Evolutionary conservation across 306 rosid genomes (phyloP), one percentile per base, ranked within the genome.

Genomic region (Astragalus membranaceus): DNA sequence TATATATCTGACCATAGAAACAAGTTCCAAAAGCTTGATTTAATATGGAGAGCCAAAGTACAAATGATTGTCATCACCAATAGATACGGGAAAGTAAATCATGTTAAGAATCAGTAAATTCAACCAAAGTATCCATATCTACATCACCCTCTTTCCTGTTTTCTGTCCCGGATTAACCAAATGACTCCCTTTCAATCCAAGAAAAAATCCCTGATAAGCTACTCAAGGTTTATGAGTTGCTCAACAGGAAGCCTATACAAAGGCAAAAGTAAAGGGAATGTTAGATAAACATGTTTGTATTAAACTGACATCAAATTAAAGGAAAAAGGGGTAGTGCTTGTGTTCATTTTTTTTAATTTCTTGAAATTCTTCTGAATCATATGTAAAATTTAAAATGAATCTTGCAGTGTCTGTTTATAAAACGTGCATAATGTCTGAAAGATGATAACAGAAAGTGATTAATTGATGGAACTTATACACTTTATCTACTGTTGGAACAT

Each of bases 391-490:
- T 39, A 30, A 51, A 8, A 42, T 53, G 66, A 43, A 30, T 39
- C 52, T 76, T 51, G 29, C 58, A 32, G 46, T 33, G 65, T 13
- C 29, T 52, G 42, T 20, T 43, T 30, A 43, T 15, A 51, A 14
- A 35, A 53, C 7, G 5, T 17, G 42, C 44, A 35, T 35, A 14
- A 46, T 44, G 73, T n/a, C 63, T 43, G 46, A 20, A 52, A 35
- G 51, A 53, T 62, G 66, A 44, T 55, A 54, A 53, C 69, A 20
- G 58, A 33, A 63, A 62, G 42, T 76, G 57, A 46, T 26, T 52
- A 50, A 60, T 26, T 52, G 42, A 60, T 41, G 35, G 20, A 41
- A 15, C 47, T 48, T 58, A 51, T 26, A 15, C 30, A n/a, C 58
- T 49, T 49, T 51, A 20, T 61, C 20, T 33, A 33, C 23, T 44